A percentile compares a stretch with the other conserved stretches of the same genome.
These are phyloP conservation scores for Quercus aquifolioides DNA, from an alignment of 306 rosid genomes.

Conservation along the genomic window DNA sequence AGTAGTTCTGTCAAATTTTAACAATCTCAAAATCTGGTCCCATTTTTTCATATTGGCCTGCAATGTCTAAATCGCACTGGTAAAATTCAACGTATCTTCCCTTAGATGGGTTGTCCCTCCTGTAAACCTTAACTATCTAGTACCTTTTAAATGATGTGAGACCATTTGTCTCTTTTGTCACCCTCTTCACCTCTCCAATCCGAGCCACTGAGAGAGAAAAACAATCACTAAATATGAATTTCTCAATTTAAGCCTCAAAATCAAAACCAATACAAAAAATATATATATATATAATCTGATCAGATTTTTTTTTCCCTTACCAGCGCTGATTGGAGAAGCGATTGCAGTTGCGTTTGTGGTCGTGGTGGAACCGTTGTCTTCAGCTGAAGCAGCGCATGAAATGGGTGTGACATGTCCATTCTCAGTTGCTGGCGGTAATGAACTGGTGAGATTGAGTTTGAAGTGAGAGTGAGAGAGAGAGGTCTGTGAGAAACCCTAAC, in stretches of 20 bases:
- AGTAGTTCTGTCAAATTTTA: no score
- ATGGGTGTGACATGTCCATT: conserved; percentile 27
- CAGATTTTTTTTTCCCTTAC: conserved; percentile 18
- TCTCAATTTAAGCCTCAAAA: not conserved
- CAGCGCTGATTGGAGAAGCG: conserved; percentile 40
- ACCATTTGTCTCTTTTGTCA: conserved; percentile 84
- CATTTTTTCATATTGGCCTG: no score
- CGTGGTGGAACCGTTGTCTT: conserved; percentile 24
- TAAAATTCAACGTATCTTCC: no score
- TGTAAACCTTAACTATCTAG: no score
- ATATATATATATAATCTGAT: not conserved
- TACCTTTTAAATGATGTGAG: no score
- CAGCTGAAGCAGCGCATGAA: conserved; percentile 40
- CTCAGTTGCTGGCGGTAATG: conserved; percentile 22
- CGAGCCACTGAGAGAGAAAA: conserved; percentile 51
- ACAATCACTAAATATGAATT: conserved; percentile 2
- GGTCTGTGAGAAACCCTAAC: conserved; percentile 32
- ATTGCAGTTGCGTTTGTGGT: conserved; percentile 1
- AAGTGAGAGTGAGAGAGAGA: conserved; percentile 1
- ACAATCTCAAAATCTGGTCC: no score
- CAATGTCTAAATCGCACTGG: no score
- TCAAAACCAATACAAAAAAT: not conserved
- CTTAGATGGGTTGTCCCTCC: no score
- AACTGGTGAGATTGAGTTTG: conserved; percentile 20
- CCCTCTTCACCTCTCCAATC: conserved; percentile 83